Conservation (phyloP, 768 basidiomycete genomes). For the Kwoniella heveanensis region DNA sequence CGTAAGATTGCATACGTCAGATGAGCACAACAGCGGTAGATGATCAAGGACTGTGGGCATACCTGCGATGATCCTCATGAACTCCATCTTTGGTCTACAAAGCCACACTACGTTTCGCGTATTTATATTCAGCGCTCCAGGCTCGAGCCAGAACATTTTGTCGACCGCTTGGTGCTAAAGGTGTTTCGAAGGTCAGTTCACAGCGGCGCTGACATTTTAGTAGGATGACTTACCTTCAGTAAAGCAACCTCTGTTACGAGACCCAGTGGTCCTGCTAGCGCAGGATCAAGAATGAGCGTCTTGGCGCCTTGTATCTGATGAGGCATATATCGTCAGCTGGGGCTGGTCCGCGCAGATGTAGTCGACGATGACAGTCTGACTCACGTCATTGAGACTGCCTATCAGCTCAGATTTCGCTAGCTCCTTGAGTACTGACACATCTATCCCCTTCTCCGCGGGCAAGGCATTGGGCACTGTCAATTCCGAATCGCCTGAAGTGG, state of each 20-base stretch:
- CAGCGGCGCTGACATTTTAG: not conserved
- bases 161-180: slow-evolving; percentile 93
- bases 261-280: slow-evolving; percentile 86
- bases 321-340: not conserved
- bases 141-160: slow-evolving; percentile 99
- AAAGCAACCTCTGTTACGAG: slow-evolving; percentile 92
- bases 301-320: slow-evolving; percentile 68
- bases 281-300: slow-evolving; percentile 89
- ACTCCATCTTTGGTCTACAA: slow-evolving; percentile 80
- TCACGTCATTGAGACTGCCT: slow-evolving; percentile 69
- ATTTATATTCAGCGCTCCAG: slow-evolving; percentile 76
- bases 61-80: slow-evolving; percentile 91
- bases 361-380: too few relatives aligned
- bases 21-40: too few relatives aligned
- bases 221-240: slow-evolving; percentile 68
- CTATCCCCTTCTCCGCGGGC: slow-evolving; percentile 38
- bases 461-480: slow-evolving; percentile 27
- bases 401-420: slow-evolving; percentile 77
- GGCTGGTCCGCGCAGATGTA: too few relatives aligned
- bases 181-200: not conserved
- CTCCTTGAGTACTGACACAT: slow-evolving; percentile 64
- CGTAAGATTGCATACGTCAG: too few relatives aligned
- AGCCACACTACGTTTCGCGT: slow-evolving; percentile 92
- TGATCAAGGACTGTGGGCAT: slow-evolving; percentile 26
- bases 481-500: slow-evolving; percentile 50